Evolutionary conservation across 2,329 filamentous ascomycete species (phyloP).

Genomic region (Sclerotinia spermophila): DNA sequence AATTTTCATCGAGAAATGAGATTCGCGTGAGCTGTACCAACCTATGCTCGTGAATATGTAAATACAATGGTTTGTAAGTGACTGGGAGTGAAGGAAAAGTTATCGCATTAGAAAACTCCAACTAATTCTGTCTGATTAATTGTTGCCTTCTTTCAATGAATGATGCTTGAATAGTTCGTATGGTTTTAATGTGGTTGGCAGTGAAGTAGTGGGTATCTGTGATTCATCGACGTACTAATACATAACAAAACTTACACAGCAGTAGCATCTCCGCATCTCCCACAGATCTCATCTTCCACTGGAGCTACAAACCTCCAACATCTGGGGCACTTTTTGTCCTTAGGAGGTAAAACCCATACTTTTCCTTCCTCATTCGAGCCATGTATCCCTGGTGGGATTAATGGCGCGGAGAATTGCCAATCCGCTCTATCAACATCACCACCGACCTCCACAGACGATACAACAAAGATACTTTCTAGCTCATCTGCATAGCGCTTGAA

Average conservation of each 20-base stretch:
- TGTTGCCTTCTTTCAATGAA: neutral
- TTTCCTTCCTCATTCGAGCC: constrained; percentile 20
- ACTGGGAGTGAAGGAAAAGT: neutral
- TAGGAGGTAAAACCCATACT: constrained; percentile 42
- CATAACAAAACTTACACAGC: neutral
- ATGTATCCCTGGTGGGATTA: constrained; percentile 26
- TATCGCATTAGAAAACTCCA: neutral
- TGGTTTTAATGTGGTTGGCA: neutral
- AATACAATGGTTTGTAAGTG: neutral
- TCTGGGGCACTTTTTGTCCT: constrained; percentile 68
- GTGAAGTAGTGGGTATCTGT: constrained; percentile 9
- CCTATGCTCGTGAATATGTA: too few relatives aligned
- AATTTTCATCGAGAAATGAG: neutral
- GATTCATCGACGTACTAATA: neutral
- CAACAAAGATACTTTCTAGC: constrained; percentile 60
- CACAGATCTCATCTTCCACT: constrained; percentile 64
- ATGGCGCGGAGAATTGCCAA: constrained; percentile 42
- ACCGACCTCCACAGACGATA: constrained; percentile 58
- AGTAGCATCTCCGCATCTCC: constrained; percentile 58
- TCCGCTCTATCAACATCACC: constrained; percentile 41
- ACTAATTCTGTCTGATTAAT: too few relatives aligned
- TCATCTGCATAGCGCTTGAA: constrained; percentile 39
- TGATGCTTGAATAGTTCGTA: neutral
- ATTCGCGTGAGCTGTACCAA: neutral
- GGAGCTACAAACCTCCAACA: constrained; percentile 86